Percentiles rank a stretch among this genome's conserved stretches.
Evolutionary conservation across 2,329 filamentous ascomycete species (phyloP).

Genomic region (Biscogniauxia sp.): DNA sequence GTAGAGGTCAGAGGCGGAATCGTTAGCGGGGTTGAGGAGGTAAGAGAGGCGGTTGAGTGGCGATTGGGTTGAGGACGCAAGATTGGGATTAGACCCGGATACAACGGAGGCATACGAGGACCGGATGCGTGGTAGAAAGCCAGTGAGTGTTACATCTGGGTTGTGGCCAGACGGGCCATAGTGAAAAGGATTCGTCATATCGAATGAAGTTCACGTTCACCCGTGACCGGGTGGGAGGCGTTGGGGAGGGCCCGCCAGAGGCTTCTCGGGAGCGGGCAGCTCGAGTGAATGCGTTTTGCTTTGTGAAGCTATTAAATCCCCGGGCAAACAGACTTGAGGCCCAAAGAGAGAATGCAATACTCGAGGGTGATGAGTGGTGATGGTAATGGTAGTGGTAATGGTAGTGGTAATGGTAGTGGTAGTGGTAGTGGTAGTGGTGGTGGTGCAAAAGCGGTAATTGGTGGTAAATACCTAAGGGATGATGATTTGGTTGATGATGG

Average conservation of each 20-base stretch:
- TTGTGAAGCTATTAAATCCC: background rate
- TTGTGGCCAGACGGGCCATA: slow-evolving; percentile 34
- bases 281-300: background rate
- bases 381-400: background rate
- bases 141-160: slow-evolving; percentile 32
- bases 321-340: background rate
- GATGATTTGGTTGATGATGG: background rate
- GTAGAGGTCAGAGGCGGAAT: slow-evolving; percentile 34
- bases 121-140: slow-evolving; percentile 34
- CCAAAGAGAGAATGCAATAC: background rate
- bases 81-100: slow-evolving; percentile 32
- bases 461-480: background rate
- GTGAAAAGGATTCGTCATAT: slow-evolving; percentile 45
- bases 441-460: background rate
- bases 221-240: slow-evolving; percentile 2
- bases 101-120: slow-evolving; percentile 44
- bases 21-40: slow-evolving; percentile 50
- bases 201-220: slow-evolving; percentile 16
- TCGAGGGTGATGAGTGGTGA: background rate
- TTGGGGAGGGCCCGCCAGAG: slow-evolving; percentile 1
- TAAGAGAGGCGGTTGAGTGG: slow-evolving; percentile 48
- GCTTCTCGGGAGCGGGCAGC: too few species aligned
- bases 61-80: slow-evolving; percentile 31
- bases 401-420: background rate
- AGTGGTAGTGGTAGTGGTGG: background rate